Evolutionary conservation across 176 grass and related monocot species (phyloP), one percentile per base, ranked within the genome.

Genomic region (Aegilops tauschii): DNA sequence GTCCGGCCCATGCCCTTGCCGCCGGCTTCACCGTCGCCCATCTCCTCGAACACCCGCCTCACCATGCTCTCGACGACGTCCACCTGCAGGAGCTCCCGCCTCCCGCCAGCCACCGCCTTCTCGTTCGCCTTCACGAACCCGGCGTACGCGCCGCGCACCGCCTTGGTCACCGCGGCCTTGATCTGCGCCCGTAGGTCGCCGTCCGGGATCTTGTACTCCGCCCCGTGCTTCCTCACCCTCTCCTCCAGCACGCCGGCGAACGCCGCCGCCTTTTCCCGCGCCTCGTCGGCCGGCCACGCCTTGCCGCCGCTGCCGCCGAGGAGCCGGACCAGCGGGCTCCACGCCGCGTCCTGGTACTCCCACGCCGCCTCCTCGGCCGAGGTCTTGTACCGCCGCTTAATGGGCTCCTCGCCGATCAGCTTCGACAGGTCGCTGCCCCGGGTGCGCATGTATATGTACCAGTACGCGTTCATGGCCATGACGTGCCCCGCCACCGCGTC

Each of bases 401-500:
- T 90, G 9, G 82, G 11, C 12, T 95, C 93, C 65, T 95, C 93
- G 21, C 93, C 93, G 18, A 90, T 39, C 25, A 92, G 79, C 69
- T 20, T 86, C 37, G 93, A 85, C 6, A 92, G 90, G 82, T 95
- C 90, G 25, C 88, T 62, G 2, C 93, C 93, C 8, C 82, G 70
- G 25, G 85, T 61, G 6, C 93, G 88, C 90, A 90, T 95, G 93
- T 90, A 92, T 11, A 95, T 83, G 90, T 95, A 90, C 93, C 93
- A 95, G 88, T 95, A 95, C 21, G 93, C 70, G 76, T 95, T 95
- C 82, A 90, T 95, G 27, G 93, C 90, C 85, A 82, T 44, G 6
- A 92, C 82, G 82, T 92, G 90, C 30, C 85, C 29, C 40, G 88
- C 83, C 79, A 85, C 85, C 9, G 27, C 29, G 79, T 92, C 73